Percentiles rank a stretch among this genome's conserved stretches.
Evolutionary conservation across 2,329 filamentous ascomycete species (phyloP).

Genomic region (Pseudogymnoascus sp.): DNA sequence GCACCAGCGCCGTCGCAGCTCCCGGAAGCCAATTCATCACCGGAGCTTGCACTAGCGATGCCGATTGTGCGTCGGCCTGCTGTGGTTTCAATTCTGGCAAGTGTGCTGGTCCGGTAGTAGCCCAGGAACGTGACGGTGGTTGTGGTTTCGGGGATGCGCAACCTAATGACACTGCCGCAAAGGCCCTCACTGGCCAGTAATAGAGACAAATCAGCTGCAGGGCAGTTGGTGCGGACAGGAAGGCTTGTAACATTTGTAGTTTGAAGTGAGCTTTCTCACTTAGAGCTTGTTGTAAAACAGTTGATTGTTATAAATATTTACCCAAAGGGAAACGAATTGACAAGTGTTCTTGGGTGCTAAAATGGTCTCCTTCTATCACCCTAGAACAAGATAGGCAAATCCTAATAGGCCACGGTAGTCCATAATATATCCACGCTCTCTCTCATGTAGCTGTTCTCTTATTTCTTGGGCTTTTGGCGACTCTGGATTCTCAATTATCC

Average conservation of each 20-base stretch:
- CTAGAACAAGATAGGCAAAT: conserved; percentile 1
- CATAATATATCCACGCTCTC: neutral
- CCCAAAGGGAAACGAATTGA: neutral
- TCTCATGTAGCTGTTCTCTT: neutral
- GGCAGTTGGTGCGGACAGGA: neutral
- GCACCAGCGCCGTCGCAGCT: neutral
- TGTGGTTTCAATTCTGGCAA: conserved; percentile 27
- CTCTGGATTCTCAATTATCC: neutral
- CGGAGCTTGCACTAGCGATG: conserved; percentile 27
- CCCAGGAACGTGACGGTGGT: conserved; percentile 29
- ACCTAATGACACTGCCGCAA: conserved; percentile 14
- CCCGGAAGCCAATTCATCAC: conserved; percentile 30
- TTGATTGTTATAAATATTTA: neutral
- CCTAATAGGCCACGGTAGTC: neutral
- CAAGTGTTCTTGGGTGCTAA: neutral
- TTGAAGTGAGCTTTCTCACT: neutral
- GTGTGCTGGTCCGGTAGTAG: conserved; percentile 29
- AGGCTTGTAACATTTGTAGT: neutral
- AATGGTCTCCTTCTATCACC: neutral
- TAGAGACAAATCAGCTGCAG: neutral
- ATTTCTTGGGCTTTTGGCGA: neutral
- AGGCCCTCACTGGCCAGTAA: conserved; percentile 3
- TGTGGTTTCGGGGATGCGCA: conserved; percentile 26
- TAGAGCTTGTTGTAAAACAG: neutral
- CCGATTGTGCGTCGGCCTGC: conserved; percentile 29